These are phyloP conservation scores for Cladosporium sp. DNA, from an alignment of 2,329 filamentous ascomycete species.

Conservation along the genomic window DNA sequence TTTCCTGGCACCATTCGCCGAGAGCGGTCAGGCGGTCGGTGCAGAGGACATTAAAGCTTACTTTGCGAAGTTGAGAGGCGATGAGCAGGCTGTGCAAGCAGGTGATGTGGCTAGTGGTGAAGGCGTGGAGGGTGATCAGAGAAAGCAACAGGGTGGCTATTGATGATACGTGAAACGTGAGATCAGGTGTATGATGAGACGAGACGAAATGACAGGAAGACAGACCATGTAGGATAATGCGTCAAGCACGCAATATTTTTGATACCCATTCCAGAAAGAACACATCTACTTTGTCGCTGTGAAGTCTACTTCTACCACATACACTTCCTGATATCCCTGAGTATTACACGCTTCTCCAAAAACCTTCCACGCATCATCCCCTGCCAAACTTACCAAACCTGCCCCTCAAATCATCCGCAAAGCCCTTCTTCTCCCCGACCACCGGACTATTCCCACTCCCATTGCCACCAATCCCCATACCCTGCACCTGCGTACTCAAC, in stretches of 20 bases:
- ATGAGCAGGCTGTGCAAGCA: slow-evolving; percentile 54
- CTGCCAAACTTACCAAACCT: slow-evolving; percentile 10
- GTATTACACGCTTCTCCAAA: no score
- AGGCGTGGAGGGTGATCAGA: slow-evolving; percentile 25
- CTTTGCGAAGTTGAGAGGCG: slow-evolving; percentile 89
- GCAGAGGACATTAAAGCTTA: slow-evolving; percentile 96
- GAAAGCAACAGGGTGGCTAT: slow-evolving; percentile 39
- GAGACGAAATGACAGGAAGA: neutral
- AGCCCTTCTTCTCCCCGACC: slow-evolving; percentile 6
- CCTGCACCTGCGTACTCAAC: slow-evolving; percentile 8
- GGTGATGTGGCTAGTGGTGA: slow-evolving; percentile 27
- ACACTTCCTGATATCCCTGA: no score
- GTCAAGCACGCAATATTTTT: neutral
- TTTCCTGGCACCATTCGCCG: slow-evolving; percentile 90
- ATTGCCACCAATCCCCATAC: neutral
- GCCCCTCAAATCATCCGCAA: slow-evolving; percentile 9
- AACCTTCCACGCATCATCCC: no score
- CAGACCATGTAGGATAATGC: neutral
- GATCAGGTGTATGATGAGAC: slow-evolving; percentile 9
- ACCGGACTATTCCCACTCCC: slow-evolving; percentile 8
- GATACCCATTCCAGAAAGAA: neutral
- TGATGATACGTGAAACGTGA: slow-evolving; percentile 18
- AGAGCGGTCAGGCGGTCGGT: slow-evolving; percentile 80
- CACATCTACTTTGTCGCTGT: neutral
- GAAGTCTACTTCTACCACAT: no score